These are phyloP conservation scores for Hypoxylon intermedium DNA, from an alignment of 495 filamentous ascomycete species.

Conservation along the genomic window DNA sequence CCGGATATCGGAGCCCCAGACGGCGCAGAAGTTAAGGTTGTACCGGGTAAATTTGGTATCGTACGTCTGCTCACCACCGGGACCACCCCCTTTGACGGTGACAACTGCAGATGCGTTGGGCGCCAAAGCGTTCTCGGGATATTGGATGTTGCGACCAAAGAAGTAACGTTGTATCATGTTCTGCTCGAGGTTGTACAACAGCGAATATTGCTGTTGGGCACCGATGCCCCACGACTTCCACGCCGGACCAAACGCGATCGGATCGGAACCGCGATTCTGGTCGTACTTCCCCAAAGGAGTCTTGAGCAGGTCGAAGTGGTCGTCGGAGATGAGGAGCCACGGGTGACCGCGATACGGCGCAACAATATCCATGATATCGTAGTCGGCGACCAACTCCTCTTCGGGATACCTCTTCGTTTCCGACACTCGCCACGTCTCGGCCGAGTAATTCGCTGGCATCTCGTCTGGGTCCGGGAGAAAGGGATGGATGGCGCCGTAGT, in stretches of 20 bases:
- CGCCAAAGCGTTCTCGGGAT: slow-evolving; percentile 28
- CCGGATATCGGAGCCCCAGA: slow-evolving; percentile 54
- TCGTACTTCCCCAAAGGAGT: slow-evolving; percentile 51
- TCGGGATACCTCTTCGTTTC: slow-evolving; percentile 32
- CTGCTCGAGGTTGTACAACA: slow-evolving; percentile 60
- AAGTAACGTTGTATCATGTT: slow-evolving; percentile 57
- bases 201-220: slow-evolving; percentile 64
- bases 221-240: slow-evolving; percentile 58
- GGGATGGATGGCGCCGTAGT: slow-evolving; percentile 53
- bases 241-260: slow-evolving; percentile 43
- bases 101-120: slow-evolving; percentile 31
- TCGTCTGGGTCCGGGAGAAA: slow-evolving; percentile 52
- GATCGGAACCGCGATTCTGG: slow-evolving; percentile 34
- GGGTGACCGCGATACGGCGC: slow-evolving; percentile 50
- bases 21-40: slow-evolving; percentile 57
- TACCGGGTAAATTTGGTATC: slow-evolving; percentile 53
- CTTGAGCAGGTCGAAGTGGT: slow-evolving; percentile 48
- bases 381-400: slow-evolving; percentile 32
- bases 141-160: slow-evolving; percentile 46
- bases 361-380: slow-evolving; percentile 36
- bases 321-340: slow-evolving; percentile 53
- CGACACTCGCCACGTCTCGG: slow-evolving; percentile 39
- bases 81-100: slow-evolving; percentile 8
- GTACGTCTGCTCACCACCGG: slow-evolving; percentile 52
- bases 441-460: slow-evolving; percentile 24